phyloP scores from a whole-genome alignment of 1,139 yeast genomes.

The Geotrichum candidum region DNA sequence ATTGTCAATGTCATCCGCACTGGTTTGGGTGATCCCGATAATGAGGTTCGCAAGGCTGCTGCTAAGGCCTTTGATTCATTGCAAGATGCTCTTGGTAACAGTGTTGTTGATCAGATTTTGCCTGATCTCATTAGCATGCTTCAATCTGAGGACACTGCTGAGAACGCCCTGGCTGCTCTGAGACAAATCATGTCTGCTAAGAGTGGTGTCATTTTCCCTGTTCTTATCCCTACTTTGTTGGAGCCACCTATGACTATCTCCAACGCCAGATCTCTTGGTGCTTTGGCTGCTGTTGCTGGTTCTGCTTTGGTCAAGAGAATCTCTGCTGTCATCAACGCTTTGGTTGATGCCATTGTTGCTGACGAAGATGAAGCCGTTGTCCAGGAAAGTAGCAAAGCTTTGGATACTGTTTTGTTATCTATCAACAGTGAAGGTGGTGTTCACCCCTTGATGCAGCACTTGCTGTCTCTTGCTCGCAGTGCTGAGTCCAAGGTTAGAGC shows the following conservation, averaged over 20 bases:
- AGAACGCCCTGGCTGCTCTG: slow-evolving; percentile 77
- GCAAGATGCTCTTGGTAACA: slow-evolving; percentile 75
- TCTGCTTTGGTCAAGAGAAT: slow-evolving; percentile 69
- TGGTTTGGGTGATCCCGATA: slow-evolving; percentile 69
- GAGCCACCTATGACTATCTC: slow-evolving; percentile 74
- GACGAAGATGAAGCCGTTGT: slow-evolving; percentile 33
- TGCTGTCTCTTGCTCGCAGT: slow-evolving; percentile 58
- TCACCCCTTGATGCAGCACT: slow-evolving; percentile 78
- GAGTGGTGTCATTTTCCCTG: slow-evolving; percentile 89
- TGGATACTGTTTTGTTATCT: slow-evolving; percentile 64
- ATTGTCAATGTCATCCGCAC: slow-evolving; percentile 72
- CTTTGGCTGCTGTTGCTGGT: slow-evolving; percentile 90
- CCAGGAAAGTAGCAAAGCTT: slow-evolving; percentile 35
- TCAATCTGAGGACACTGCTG: slow-evolving; percentile 50
- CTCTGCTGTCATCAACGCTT: slow-evolving; percentile 61
- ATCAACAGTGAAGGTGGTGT: slow-evolving; percentile 76
- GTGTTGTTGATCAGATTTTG: slow-evolving; percentile 79
- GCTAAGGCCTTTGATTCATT: slow-evolving; percentile 85
- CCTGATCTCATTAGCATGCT: slow-evolving; percentile 76
- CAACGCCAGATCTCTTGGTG: slow-evolving; percentile 82
- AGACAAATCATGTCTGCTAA: slow-evolving; percentile 90
- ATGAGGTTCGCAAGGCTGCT: slow-evolving; percentile 80
- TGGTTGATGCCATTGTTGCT: slow-evolving; percentile 56
- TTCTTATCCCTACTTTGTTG: slow-evolving; percentile 78
- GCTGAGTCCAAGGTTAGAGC: slow-evolving; percentile 67